phyloP scores from a whole-genome alignment of 75 land plant species.

The Pinus tabuliformis region DNA sequence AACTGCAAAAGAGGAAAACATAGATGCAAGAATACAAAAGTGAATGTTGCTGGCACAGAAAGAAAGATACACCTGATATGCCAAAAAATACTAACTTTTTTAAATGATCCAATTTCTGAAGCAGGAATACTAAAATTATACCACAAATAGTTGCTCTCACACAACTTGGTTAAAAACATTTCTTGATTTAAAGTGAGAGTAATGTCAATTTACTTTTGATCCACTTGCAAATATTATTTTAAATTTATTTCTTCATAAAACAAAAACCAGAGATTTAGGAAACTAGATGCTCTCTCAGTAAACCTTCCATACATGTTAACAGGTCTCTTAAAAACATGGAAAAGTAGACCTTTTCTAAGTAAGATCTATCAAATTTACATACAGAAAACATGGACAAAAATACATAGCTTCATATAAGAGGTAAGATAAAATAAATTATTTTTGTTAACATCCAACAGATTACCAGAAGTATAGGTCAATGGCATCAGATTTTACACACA shows the following conservation, averaged over 20 bases:
- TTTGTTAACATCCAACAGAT: no score
- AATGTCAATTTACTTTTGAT: not conserved
- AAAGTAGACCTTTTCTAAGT: no score
- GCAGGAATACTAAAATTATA: not conserved
- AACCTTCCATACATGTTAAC: not conserved
- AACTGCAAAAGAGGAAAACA: slow-evolving; percentile 32
- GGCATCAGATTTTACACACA: no score
- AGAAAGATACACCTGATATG: not conserved
- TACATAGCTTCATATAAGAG: no score
- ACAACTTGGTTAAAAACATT: not conserved
- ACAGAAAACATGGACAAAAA: no score
- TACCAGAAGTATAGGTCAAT: no score
- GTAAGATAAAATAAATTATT: no score
- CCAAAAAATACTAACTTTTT: not conserved
- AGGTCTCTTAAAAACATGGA: not conserved
- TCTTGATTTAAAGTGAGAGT: not conserved
- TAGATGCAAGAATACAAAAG: not conserved
- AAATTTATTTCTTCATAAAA: not conserved
- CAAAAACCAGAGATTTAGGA: not conserved
- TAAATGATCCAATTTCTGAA: not conserved
- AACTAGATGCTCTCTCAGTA: not conserved
- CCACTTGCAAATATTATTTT: not conserved
- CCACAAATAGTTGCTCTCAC: not conserved
- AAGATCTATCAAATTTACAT: no score
- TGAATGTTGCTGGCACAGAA: not conserved